phyloP scores from a whole-genome alignment of 768 basidiomycete species.

The Lentinula sp. region DNA sequence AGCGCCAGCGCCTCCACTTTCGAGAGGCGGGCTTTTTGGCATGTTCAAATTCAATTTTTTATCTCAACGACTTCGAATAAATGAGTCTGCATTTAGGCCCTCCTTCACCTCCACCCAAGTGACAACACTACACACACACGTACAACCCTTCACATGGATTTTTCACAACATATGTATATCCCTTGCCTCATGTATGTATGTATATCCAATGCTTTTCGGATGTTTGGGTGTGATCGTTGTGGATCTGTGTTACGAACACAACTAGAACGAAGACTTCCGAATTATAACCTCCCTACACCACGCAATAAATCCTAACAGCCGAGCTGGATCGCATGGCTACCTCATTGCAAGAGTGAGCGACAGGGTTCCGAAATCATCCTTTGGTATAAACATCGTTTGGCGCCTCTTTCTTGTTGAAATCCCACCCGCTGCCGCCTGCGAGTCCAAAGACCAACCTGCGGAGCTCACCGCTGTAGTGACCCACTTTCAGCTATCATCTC shows the following conservation, averaged over 20 bases:
- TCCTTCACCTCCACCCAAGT: constrained; percentile 40
- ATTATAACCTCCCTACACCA: background rate
- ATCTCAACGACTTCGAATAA: background rate
- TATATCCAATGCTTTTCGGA: background rate
- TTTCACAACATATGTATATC: background rate
- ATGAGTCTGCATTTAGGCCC: constrained; percentile 25
- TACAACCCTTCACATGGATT: background rate
- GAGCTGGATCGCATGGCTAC: too few species aligned
- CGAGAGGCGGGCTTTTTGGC: constrained; percentile 67
- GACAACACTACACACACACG: background rate
- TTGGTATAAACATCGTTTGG: too few species aligned
- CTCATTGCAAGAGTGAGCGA: too few species aligned
- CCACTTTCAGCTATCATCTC: too few species aligned
- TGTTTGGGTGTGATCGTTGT: background rate
- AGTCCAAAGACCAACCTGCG: too few species aligned
- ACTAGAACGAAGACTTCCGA: background rate
- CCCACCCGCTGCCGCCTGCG: too few species aligned
- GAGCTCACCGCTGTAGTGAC: too few species aligned
- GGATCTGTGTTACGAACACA: background rate
- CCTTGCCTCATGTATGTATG: background rate
- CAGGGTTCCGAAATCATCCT: too few species aligned
- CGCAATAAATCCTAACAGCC: background rate
- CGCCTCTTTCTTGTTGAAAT: too few species aligned
- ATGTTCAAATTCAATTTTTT: constrained; percentile 10
- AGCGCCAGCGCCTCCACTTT: constrained; percentile 35